Percentiles rank a stretch among this genome's conserved stretches.
Evolutionary conservation across 2,329 filamentous ascomycete genomes (phyloP).

Genomic region (Endocalyx cinctus): DNA sequence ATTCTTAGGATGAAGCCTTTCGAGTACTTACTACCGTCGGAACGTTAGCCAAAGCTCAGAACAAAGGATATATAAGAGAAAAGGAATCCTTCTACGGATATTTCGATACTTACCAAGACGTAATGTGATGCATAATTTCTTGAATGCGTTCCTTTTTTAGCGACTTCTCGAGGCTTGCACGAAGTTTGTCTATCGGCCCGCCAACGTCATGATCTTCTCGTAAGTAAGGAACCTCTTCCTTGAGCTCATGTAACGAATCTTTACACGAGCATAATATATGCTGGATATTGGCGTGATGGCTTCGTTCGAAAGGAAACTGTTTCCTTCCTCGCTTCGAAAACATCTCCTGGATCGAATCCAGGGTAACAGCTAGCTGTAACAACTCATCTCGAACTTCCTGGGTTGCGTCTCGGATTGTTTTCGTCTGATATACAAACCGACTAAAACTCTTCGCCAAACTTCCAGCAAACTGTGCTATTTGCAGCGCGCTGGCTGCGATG

Average conservation of each 20-base stretch:
- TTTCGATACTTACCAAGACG: no score
- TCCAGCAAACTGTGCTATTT: conserved; percentile 14
- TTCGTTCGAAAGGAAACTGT: conserved; percentile 18
- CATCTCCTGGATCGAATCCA: conserved; percentile 13
- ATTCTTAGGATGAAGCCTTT: no score
- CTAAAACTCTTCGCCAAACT: conserved; percentile 13
- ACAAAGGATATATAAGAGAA: no score
- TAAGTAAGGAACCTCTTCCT: conserved; percentile 17
- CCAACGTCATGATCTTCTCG: conserved; percentile 11
- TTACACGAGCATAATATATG: conserved; percentile 19
- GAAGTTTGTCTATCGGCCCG: conserved; percentile 12
- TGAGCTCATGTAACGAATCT: conserved; percentile 12
- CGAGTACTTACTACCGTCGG: no score
- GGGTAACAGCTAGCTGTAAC: conserved; percentile 8
- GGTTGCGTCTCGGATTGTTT: conserved; percentile 12
- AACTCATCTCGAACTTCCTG: conserved; percentile 19
- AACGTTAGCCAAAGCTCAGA: no score
- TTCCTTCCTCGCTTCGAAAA: conserved; percentile 12
- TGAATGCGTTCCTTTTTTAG: conserved; percentile 18
- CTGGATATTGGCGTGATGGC: conserved; percentile 19
- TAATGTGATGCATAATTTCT: conserved; percentile 18
- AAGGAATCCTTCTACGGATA: no score
- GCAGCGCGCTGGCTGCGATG: conserved; percentile 12
- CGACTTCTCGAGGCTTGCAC: conserved; percentile 13
- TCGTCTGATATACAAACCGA: conserved; percentile 17